phyloP scores from a whole-genome alignment of 2,329 filamentous ascomycete genomes.

The Parascedosporium putredinis region DNA sequence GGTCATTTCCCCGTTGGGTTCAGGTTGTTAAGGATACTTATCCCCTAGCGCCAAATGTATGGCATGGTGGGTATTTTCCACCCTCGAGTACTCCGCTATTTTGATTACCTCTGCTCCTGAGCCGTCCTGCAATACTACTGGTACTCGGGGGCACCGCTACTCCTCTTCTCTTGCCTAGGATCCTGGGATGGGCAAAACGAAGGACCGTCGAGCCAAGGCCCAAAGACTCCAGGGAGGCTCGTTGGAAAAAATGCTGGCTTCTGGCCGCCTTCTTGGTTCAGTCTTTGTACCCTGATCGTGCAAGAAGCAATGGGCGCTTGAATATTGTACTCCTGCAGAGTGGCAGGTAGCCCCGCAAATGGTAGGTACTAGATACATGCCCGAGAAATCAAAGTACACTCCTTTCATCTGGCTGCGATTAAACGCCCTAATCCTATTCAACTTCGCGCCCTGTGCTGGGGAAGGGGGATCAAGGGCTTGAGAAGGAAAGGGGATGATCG shows the following conservation, averaged over 20 bases:
- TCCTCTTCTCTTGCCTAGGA: neutral
- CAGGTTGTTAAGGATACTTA: neutral
- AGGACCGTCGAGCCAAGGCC: neutral
- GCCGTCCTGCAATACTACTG: neutral
- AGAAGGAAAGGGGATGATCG: constrained; percentile 4
- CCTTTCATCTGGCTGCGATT: neutral
- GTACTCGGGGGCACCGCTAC: neutral
- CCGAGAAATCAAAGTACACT: neutral
- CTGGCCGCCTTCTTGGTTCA: neutral
- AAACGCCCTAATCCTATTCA: neutral
- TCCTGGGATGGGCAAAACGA: neutral
- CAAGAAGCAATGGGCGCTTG: no score
- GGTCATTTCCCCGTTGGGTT: constrained; percentile 4
- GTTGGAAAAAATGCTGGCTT: neutral
- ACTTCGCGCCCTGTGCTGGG: neutral
- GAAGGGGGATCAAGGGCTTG: neutral
- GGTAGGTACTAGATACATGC: neutral
- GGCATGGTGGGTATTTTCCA: neutral
- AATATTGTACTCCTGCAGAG: no score
- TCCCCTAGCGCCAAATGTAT: neutral
- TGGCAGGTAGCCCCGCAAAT: no score
- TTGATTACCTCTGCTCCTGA: constrained; percentile 1
- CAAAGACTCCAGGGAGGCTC: neutral
- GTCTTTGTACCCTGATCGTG: neutral
- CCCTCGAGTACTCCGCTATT: neutral